These are phyloP conservation scores for Rhamnella rubrinervis DNA, from an alignment of 331 rosid species.

Conservation along the genomic window DNA sequence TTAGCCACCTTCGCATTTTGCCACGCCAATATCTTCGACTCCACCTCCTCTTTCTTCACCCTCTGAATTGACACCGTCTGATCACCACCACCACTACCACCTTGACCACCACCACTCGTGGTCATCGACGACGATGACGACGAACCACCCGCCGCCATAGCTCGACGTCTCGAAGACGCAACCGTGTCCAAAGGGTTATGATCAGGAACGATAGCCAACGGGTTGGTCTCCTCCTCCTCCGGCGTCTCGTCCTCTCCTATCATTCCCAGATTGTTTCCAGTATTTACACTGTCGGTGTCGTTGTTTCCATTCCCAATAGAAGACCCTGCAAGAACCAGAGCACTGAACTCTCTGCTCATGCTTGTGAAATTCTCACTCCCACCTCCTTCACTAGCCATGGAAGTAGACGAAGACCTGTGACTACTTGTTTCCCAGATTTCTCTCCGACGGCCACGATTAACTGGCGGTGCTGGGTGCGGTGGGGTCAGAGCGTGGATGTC, in stretches of 20 bases:
- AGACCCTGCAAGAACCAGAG: slow-evolving; percentile 89
- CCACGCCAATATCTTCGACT: slow-evolving; percentile 90
- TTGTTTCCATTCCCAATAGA: slow-evolving; percentile 25
- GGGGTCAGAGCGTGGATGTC: slow-evolving; percentile 90
- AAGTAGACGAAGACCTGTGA: slow-evolving; percentile 60
- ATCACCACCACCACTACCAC: slow-evolving; percentile 26
- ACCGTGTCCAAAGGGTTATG: slow-evolving; percentile 37
- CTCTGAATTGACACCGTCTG: slow-evolving; percentile 53
- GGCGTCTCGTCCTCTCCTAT: slow-evolving; percentile 70
- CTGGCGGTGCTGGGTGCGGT: slow-evolving; percentile 34
- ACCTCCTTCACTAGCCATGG: slow-evolving; percentile 62
- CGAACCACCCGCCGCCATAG: not conserved
- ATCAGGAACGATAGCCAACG: slow-evolving; percentile 52
- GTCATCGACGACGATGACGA: too few species aligned
- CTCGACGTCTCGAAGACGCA: slow-evolving; percentile 31
- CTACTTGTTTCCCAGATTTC: slow-evolving; percentile 61
- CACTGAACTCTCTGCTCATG: slow-evolving; percentile 91
- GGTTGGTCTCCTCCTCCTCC: slow-evolving; percentile 46
- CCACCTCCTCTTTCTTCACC: slow-evolving; percentile 97
- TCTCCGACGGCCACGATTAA: slow-evolving; percentile 40
- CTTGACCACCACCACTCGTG: slow-evolving; percentile 5
- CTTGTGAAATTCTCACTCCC: slow-evolving; percentile 67
- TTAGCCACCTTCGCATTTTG: slow-evolving; percentile 83
- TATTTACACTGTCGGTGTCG: not conserved
- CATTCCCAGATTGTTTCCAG: slow-evolving; percentile 43